Base-by-base conservation (phyloP, 495 filamentous ascomycete species). In the Jackrogersella multiformis region DNA sequence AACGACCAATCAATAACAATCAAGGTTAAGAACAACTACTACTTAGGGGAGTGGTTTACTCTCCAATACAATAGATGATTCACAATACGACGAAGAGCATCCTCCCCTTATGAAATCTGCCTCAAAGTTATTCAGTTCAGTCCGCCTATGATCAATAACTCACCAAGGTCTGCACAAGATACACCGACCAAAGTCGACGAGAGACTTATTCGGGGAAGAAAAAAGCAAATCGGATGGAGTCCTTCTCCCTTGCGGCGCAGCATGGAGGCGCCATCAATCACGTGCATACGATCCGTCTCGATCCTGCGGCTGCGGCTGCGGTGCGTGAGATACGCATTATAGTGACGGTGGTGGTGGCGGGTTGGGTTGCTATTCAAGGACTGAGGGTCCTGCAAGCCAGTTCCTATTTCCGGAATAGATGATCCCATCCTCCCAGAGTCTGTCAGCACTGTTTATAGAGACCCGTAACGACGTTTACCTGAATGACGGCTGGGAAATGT, bases 251-350 rank as follows among this genome's bases (percentile, higher is more conserved):
- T 12, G 73, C 73, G 10, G 73, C 73, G 1, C 49, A 67, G 42
- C 73, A 74, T 15, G 70, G 56, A 12, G 73, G 70, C 48, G 70
- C 66, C 4, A 72, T 74, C 53, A 63, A 74, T 39, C 73, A 75
- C 32, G 30, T 65, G n/a, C 70, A 75, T 20, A 58, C 58, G 5
- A 71, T 75, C 36, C 70, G 70, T 20, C 58, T 75, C 20, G 73
- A 75, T 41, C 59, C 64, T 13, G 64, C 61, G 5, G 45, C 64
- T 7, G 38, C 61, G 32, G 35, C 88, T 82, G 38, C 88, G 84
- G 53, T 83, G 79, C 76, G 89, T 84, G 66, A 92, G 73, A 70
- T 92, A 88, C 87, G 88, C 86, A 56, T 90, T 85, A 24, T 90
- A 82, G 63, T 91, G 85, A 48, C 86, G 84, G 39, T 92, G 75